Conservation (phyloP, 2,329 filamentous ascomycete genomes). For the Aspergillus sp. region DNA sequence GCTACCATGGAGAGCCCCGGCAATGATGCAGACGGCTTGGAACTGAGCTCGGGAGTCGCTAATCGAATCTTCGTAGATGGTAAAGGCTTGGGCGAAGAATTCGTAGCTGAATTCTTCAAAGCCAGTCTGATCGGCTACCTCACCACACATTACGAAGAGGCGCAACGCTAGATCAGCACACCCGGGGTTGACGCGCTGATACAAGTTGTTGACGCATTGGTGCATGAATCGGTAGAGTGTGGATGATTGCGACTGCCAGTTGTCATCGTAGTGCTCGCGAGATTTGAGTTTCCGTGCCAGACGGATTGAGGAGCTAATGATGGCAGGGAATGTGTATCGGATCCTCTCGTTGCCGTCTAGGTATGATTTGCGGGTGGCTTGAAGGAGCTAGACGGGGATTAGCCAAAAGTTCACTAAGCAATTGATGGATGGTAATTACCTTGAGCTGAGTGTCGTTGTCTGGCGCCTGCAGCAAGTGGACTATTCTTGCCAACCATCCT, state of each 20-base stretch:
- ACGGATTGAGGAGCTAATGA: conserved; percentile 87
- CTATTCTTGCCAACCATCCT: conserved; percentile 89
- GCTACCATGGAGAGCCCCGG: conserved; percentile 82
- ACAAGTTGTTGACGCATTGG: conserved; percentile 79
- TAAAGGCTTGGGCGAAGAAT: conserved; percentile 97
- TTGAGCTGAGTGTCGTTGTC: conserved; percentile 94
- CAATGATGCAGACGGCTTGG: conserved; percentile 94
- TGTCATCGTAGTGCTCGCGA: conserved; percentile 81
- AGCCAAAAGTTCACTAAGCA: conserved; percentile 19
- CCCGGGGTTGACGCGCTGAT: conserved; percentile 77
- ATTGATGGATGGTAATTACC: conserved; percentile 31
- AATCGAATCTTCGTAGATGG: conserved; percentile 94
- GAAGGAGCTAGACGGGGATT: conserved; percentile 61
- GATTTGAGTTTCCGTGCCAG: conserved; percentile 85
- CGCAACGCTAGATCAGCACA: conserved; percentile 86
- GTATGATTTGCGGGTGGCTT: conserved; percentile 83
- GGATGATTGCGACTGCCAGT: conserved; percentile 71
- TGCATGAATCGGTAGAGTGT: conserved; percentile 96
- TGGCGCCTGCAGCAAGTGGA: conserved; percentile 79
- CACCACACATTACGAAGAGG: conserved; percentile 86
- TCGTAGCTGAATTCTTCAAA: conserved; percentile 98
- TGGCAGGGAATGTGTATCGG: conserved; percentile 88
- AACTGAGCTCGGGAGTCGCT: conserved; percentile 96
- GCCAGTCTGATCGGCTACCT: conserved; percentile 85
- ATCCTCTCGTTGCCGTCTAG: conserved; percentile 92